phyloP scores from a whole-genome alignment of 129 eudicot species.

The Pulicaria dysenterica region DNA sequence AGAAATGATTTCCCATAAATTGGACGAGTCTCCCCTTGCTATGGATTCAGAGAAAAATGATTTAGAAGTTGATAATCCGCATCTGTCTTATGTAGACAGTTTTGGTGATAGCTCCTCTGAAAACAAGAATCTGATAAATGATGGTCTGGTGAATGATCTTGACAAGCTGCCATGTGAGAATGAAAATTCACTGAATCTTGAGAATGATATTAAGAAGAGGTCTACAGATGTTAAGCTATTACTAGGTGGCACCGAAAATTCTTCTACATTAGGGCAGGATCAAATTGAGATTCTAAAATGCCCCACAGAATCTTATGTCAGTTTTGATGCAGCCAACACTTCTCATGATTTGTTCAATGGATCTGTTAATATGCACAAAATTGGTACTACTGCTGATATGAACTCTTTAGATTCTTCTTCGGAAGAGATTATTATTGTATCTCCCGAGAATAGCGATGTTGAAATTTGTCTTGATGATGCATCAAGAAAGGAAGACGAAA shows the following conservation, averaged over 20 bases:
- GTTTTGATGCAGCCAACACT: slow-evolving; percentile 17
- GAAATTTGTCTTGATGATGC: slow-evolving; percentile 28
- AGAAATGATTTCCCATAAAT: slow-evolving; percentile 12
- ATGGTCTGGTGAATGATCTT: slow-evolving; percentile 29
- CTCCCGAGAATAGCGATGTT: slow-evolving; percentile 18
- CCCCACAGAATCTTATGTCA: slow-evolving; percentile 22
- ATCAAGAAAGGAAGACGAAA: slow-evolving; percentile 31
- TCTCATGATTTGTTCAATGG: slow-evolving; percentile 26
- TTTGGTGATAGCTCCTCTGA: slow-evolving; percentile 21
- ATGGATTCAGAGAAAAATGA: slow-evolving; percentile 35
- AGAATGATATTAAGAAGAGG: slow-evolving; percentile 31
- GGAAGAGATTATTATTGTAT: slow-evolving; percentile 22
- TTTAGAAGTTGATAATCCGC: slow-evolving; percentile 19
- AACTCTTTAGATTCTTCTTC: slow-evolving; percentile 25
- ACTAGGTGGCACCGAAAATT: slow-evolving; percentile 18
- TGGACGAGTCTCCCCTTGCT: slow-evolving; percentile 28
- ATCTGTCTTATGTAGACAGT: slow-evolving; percentile 9
- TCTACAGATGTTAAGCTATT: slow-evolving; percentile 32
- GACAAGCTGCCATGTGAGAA: slow-evolving; percentile 34
- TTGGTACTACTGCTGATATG: slow-evolving; percentile 15
- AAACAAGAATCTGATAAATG: slow-evolving; percentile 22
- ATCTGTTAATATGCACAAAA: slow-evolving; percentile 30
- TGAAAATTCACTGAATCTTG: slow-evolving; percentile 30
- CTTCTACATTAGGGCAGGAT: slow-evolving; percentile 32
- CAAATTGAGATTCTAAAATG: slow-evolving; percentile 33